Evolutionary conservation across 768 basidiomycete species (phyloP).

Genomic region (Phylloporus arenicola): DNA sequence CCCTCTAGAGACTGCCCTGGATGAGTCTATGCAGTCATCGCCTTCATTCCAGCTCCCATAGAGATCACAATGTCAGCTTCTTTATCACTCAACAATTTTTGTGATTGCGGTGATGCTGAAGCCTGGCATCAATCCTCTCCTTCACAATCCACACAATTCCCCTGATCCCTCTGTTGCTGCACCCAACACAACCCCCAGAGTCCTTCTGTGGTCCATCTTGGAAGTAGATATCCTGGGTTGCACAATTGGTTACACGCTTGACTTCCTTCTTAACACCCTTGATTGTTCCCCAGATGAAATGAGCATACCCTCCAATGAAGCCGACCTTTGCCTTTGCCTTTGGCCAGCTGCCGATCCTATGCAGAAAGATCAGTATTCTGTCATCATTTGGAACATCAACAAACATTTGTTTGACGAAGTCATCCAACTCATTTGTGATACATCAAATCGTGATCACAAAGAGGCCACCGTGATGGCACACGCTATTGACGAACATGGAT

Average conservation of each 20-base stretch:
- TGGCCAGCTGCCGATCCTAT: constrained; percentile 76
- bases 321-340: constrained; percentile 62
- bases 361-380: constrained; percentile 72
- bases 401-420: constrained; percentile 93
- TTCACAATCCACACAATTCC: constrained; percentile 13
- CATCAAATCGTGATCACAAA: constrained; percentile 43
- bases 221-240: constrained; percentile 56
- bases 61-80: constrained; percentile 87
- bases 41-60: constrained; percentile 84
- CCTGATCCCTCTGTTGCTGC: constrained; percentile 13
- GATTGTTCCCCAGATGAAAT: constrained; percentile 80
- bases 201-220: constrained; percentile 35
- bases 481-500: constrained; percentile 70
- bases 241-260: constrained; percentile 71
- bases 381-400: constrained; percentile 95
- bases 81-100: constrained; percentile 91
- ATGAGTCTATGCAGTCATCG: constrained; percentile 84
- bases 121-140: constrained; percentile 78
- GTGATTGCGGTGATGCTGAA: constrained; percentile 90
- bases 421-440: constrained; percentile 61
- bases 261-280: constrained; percentile 78
- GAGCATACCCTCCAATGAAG: constrained; percentile 55
- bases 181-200: constrained; percentile 39
- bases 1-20: constrained; percentile 68
- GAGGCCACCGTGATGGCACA: constrained; percentile 54